These are phyloP conservation scores for Cytospora leucostoma DNA, from an alignment of 2,329 filamentous ascomycete species.

Conservation along the genomic window DNA sequence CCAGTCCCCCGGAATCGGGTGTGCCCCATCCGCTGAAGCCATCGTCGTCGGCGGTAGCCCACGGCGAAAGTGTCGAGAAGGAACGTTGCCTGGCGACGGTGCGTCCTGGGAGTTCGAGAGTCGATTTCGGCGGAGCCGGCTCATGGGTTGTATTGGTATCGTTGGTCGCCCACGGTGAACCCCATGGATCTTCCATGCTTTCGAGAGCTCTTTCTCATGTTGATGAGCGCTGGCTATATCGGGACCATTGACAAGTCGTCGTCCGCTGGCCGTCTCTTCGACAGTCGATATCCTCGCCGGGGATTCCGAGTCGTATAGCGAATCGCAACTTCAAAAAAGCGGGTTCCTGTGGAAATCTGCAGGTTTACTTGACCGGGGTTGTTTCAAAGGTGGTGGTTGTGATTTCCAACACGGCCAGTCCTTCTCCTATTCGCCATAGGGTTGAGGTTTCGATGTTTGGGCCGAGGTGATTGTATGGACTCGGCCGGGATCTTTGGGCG, in stretches of 20 bases:
- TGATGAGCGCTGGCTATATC: constrained; percentile 18
- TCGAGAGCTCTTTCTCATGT: constrained; percentile 33
- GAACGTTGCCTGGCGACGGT: constrained; percentile 35
- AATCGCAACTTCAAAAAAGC: constrained; percentile 13
- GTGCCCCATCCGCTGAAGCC: constrained; percentile 43
- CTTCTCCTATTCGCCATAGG: constrained; percentile 3
- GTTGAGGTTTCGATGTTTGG: constrained; percentile 11
- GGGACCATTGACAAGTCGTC: constrained; percentile 20
- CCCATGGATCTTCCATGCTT: constrained; percentile 65
- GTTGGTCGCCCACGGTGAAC: constrained; percentile 57
- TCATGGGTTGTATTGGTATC: constrained; percentile 35
- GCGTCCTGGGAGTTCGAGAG: constrained; percentile 37
- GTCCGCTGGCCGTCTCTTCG: constrained; percentile 21
- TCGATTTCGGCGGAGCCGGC: constrained; percentile 45
- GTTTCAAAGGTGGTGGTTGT: background rate
- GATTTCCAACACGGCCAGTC: too few relatives aligned
- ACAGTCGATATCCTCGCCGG: constrained; percentile 11
- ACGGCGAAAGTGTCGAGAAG: constrained; percentile 40
- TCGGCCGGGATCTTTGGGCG: background rate
- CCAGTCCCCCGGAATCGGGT: constrained; percentile 32
- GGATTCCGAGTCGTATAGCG: constrained; percentile 5
- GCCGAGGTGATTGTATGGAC: background rate
- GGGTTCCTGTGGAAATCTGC: background rate
- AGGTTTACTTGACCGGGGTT: background rate
- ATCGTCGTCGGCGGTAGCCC: constrained; percentile 45